Conservation (phyloP, 805 yeast genomes). For the Kluyveromyces aestuarii region DNA sequence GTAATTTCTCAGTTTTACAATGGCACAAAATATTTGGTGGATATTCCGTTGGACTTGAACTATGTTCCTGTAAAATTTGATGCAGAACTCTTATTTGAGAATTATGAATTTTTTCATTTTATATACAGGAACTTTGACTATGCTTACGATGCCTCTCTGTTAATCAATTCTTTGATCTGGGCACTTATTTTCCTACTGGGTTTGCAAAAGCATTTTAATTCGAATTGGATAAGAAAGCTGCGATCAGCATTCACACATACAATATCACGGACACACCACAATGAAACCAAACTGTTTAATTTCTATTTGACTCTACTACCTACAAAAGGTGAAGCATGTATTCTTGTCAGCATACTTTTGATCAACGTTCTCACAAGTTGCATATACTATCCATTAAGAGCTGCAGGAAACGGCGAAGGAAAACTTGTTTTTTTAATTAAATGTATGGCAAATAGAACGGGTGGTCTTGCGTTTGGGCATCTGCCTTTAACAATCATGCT, state of each 20-base stretch:
- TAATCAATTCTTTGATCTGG: constrained; percentile 3
- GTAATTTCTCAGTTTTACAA: neutral
- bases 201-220: constrained; percentile 2
- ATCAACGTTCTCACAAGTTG: constrained; percentile 2
- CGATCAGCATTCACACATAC: constrained; percentile 5
- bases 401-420: constrained; percentile 1
- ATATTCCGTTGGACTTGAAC: neutral
- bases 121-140: constrained; percentile 5
- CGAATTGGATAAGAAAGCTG: neutral
- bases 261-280: constrained; percentile 5
- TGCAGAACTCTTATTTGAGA: neutral
- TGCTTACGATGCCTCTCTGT: constrained; percentile 4
- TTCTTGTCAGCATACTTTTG: constrained; percentile 2
- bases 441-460: constrained; percentile 38
- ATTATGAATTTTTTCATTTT: constrained; percentile 1
- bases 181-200: neutral
- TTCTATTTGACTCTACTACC: constrained; percentile 5
- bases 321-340: constrained; percentile 6
- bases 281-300: constrained; percentile 3
- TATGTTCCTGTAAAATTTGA: constrained; percentile 2
- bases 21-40: constrained; percentile 2
- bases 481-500: constrained; percentile 52
- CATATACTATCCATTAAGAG: constrained; percentile 4
- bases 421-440: constrained; percentile 7
- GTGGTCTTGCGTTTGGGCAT: constrained; percentile 36